Conservation (phyloP, 257 asterid species). For the Solanum corneliomulleri region DNA sequence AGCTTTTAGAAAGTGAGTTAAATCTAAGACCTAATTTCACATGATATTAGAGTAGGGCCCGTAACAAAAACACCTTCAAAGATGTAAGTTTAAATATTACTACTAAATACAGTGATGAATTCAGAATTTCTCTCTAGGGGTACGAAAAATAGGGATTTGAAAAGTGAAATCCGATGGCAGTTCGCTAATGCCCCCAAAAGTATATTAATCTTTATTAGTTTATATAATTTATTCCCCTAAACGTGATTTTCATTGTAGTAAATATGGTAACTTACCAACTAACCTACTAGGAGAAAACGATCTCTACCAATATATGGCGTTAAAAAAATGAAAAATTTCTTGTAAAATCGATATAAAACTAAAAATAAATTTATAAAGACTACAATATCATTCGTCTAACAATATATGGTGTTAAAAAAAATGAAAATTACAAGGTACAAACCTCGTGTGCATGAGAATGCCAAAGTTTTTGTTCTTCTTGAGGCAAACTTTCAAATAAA, state of each 20-base stretch:
- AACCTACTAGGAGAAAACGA: neutral
- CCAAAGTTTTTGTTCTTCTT: conserved; percentile 85
- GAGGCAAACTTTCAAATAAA: conserved; percentile 41
- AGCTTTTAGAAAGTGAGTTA: too few relatives aligned
- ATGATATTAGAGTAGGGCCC: too few relatives aligned
- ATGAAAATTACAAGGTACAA: neutral
- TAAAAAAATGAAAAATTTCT: neutral
- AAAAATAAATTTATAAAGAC: neutral
- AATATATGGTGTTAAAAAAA: neutral
- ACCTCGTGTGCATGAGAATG: conserved; percentile 80
- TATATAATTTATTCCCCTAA: neutral
- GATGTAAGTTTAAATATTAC: too few relatives aligned
- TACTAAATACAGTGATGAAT: too few relatives aligned
- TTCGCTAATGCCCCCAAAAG: neutral
- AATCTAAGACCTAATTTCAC: too few relatives aligned
- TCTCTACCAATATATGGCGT: neutral
- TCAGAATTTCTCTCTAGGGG: too few relatives aligned
- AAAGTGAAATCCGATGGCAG: neutral
- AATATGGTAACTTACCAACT: too few relatives aligned
- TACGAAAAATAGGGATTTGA: too few relatives aligned
- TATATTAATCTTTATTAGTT: neutral
- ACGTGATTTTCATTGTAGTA: neutral
- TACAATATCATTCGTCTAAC: too few relatives aligned
- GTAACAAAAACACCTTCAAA: too few relatives aligned
- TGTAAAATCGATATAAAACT: neutral